phyloP scores from a whole-genome alignment of 495 filamentous ascomycete genomes.

The Podospora australis region DNA sequence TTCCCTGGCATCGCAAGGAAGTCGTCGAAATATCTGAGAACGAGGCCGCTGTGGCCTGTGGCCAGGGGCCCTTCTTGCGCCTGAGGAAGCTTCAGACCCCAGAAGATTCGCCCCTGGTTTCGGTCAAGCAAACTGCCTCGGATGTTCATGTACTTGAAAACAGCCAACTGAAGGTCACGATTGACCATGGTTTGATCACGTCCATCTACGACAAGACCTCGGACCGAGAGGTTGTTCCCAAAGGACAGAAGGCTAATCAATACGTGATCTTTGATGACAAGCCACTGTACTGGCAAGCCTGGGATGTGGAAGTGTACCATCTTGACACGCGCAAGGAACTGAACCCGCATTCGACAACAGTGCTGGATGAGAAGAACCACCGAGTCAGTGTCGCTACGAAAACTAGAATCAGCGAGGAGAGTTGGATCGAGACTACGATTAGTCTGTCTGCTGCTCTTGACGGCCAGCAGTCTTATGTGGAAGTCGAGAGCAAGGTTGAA shows the following conservation, averaged over 20 bases:
- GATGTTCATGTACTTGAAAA: slow-evolving; percentile 77
- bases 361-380: slow-evolving; percentile 67
- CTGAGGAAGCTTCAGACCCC: slow-evolving; percentile 42
- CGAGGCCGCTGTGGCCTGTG: slow-evolving; percentile 42
- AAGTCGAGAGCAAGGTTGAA: slow-evolving; percentile 75
- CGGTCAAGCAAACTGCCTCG: slow-evolving; percentile 57
- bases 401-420: slow-evolving; percentile 79
- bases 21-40: slow-evolving; percentile 54
- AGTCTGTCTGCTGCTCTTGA: slow-evolving; percentile 62
- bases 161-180: slow-evolving; percentile 59
- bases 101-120: slow-evolving; percentile 43
- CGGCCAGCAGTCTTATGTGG: slow-evolving; percentile 63
- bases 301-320: slow-evolving; percentile 97
- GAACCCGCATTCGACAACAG: slow-evolving; percentile 52
- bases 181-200: slow-evolving; percentile 69
- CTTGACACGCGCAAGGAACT: slow-evolving; percentile 79
- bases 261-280: slow-evolving; percentile 97
- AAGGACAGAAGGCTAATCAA: slow-evolving; percentile 79
- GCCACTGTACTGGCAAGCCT: slow-evolving; percentile 97
- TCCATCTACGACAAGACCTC: slow-evolving; percentile 69
- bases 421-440: slow-evolving; percentile 82
- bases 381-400: slow-evolving; percentile 71
- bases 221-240: slow-evolving; percentile 69
- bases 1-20: slow-evolving; percentile 74
- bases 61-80: slow-evolving; percentile 41